Percentiles rank a stretch among this genome's conserved stretches.
Conservation (phyloP, 106 monocot species). For the Dioscorea alata region DNA sequence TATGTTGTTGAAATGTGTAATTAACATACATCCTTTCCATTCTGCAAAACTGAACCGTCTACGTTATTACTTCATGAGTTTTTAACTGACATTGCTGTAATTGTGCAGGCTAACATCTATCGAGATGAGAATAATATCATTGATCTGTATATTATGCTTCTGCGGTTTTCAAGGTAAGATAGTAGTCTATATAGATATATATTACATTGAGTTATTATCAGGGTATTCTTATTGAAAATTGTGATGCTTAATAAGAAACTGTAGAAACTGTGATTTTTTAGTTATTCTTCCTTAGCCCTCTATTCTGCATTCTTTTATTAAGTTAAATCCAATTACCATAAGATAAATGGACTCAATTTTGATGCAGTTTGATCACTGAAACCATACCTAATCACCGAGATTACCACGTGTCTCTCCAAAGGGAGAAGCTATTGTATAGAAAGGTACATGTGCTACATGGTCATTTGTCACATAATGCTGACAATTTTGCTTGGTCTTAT, state of each 20-base stretch:
- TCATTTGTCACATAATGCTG: constrained; percentile 1
- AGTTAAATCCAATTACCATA: not conserved
- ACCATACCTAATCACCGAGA: constrained; percentile 3
- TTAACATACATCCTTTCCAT: no score
- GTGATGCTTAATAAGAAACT: not conserved
- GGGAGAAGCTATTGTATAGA: constrained; percentile 28
- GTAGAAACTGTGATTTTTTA: not conserved
- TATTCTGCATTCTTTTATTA: not conserved
- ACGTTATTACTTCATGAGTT: not conserved
- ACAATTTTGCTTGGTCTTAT: constrained; percentile 2
- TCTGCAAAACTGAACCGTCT: no score
- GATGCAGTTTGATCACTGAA: constrained; percentile 60
- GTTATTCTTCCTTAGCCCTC: not conserved
- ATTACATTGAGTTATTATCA: no score
- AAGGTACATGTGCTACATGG: constrained; percentile 28
- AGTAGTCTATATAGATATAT: not conserved
- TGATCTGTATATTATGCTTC: constrained; percentile 85
- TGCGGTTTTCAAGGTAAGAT: constrained; percentile 80
- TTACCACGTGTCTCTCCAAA: constrained; percentile 15
- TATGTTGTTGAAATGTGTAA: no score
- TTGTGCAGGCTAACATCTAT: constrained; percentile 74
- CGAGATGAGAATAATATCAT: constrained; percentile 80
- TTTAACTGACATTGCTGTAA: not conserved
- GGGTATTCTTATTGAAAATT: no score
- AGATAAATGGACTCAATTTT: not conserved